Percentiles rank a stretch among this genome's conserved stretches.
Conservation (phyloP, 345 rosid genomes). For the Pugionium dolabratum region DNA sequence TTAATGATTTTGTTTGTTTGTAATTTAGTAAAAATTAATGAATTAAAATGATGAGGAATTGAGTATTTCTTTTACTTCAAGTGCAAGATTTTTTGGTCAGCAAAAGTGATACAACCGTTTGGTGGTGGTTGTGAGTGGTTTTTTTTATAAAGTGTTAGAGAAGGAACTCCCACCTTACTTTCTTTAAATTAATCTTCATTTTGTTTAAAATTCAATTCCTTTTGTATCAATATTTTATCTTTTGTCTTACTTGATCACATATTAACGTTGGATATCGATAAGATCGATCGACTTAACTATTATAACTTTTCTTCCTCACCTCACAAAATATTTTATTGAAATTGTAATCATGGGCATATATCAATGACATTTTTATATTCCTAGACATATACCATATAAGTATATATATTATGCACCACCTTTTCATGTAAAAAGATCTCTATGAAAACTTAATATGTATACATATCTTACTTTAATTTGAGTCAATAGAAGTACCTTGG, state of each 20-base stretch:
- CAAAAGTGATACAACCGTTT: slow-evolving; percentile 35
- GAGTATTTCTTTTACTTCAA: slow-evolving; percentile 41
- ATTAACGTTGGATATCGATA: slow-evolving; percentile 13
- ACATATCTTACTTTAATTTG: too few relatives aligned
- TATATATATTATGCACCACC: neutral
- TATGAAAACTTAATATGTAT: too few relatives aligned
- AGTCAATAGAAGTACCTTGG: slow-evolving; percentile 9
- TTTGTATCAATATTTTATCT: too few relatives aligned
- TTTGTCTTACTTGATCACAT: slow-evolving; percentile 37
- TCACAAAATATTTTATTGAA: too few relatives aligned
- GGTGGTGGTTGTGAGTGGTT: slow-evolving; percentile 42
- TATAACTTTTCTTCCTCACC: neutral
- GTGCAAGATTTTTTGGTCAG: slow-evolving; percentile 35
- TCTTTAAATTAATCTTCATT: neutral
- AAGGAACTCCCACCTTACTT: slow-evolving; percentile 39
- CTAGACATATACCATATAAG: neutral
- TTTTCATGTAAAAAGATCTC: neutral
- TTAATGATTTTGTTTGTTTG: neutral
- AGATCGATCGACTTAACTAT: neutral
- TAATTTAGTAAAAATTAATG: neutral
- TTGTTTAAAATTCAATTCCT: neutral
- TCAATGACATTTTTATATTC: neutral
- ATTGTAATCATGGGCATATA: neutral
- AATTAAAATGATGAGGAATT: slow-evolving; percentile 28
- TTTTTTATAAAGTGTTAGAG: slow-evolving; percentile 35